Percentiles rank a stretch among this genome's conserved stretches.
Conservation (phyloP, 2,329 filamentous ascomycete genomes). For the Pseudogymnoascus sp. region DNA sequence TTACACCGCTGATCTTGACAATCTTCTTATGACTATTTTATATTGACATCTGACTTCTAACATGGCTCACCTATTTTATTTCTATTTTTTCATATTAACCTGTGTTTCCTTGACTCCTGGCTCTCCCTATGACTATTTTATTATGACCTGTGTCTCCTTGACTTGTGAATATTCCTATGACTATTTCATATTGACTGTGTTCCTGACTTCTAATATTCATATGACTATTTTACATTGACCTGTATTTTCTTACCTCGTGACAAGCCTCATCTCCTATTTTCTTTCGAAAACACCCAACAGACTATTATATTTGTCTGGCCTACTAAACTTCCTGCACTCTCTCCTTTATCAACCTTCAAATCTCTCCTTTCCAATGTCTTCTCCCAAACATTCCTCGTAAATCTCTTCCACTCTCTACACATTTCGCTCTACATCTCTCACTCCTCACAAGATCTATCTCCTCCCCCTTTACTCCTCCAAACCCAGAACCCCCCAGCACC, state of each 20-base stretch:
- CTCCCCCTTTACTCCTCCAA: neutral
- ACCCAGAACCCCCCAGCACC: neutral
- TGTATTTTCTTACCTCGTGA: neutral
- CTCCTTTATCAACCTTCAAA: neutral
- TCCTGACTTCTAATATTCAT: neutral
- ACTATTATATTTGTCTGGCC: neutral
- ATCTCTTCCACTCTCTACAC: neutral
- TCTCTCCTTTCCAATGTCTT: slow-evolving; percentile 9
- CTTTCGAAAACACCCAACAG: neutral
- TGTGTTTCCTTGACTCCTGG: neutral
- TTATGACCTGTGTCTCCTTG: neutral
- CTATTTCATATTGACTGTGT: neutral
- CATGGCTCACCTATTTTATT: neutral
- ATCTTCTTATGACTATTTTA: neutral
- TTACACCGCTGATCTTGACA: neutral
- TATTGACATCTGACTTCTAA: neutral
- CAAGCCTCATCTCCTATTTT: neutral
- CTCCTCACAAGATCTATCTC: neutral
- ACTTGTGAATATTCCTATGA: too few relatives aligned
- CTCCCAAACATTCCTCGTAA: neutral
- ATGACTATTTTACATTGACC: neutral
- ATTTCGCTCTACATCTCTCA: neutral
- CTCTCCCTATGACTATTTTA: neutral
- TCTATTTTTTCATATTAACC: neutral
- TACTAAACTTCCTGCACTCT: neutral